Percentiles rank a stretch among this genome's conserved stretches.
phyloP scores from a whole-genome alignment of 805 yeast genomes.

The Tetrapisispora phaffii region DNA sequence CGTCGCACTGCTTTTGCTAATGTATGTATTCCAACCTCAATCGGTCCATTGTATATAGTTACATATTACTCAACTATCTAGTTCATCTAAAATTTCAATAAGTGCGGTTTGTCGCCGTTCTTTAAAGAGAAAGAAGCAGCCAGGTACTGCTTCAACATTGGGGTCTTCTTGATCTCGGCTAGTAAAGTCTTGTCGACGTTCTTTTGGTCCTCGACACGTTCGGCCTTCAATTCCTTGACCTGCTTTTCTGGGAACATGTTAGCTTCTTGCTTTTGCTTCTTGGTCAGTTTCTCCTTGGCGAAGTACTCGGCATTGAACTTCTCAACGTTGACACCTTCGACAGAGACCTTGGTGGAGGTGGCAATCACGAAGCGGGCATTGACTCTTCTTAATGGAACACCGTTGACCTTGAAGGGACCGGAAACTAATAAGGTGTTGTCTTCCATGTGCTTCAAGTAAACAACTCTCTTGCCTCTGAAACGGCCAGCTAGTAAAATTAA shows the following conservation, averaged over 20 bases:
- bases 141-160: slow-evolving; percentile 92
- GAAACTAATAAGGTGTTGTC: slow-evolving; percentile 95
- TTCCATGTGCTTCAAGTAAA: slow-evolving; percentile 90
- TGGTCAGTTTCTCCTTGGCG: slow-evolving; percentile 85
- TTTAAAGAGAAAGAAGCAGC: slow-evolving; percentile 92
- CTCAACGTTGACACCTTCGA: slow-evolving; percentile 71
- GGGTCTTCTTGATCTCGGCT: slow-evolving; percentile 92
- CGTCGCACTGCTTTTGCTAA: too few relatives aligned
- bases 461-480: slow-evolving; percentile 99
- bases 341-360: slow-evolving; percentile 85
- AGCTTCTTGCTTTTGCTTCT: slow-evolving; percentile 79
- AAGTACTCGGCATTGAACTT: slow-evolving; percentile 93
- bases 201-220: slow-evolving; percentile 96
- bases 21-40: too few relatives aligned
- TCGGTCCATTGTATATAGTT: background rate
- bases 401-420: slow-evolving; percentile 99
- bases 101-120: slow-evolving; percentile 97
- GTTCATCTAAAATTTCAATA: slow-evolving; percentile 73
- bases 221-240: slow-evolving; percentile 83
- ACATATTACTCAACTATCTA: slow-evolving; percentile 6
- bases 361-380: slow-evolving; percentile 98
- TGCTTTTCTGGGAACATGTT: slow-evolving; percentile 76
- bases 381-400: slow-evolving; percentile 99
- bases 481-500: slow-evolving; percentile 96
- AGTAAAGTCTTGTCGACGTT: slow-evolving; percentile 84